phyloP scores from a whole-genome alignment of 2,329 filamentous ascomycete genomes.

The Fusarium floridanum region DNA sequence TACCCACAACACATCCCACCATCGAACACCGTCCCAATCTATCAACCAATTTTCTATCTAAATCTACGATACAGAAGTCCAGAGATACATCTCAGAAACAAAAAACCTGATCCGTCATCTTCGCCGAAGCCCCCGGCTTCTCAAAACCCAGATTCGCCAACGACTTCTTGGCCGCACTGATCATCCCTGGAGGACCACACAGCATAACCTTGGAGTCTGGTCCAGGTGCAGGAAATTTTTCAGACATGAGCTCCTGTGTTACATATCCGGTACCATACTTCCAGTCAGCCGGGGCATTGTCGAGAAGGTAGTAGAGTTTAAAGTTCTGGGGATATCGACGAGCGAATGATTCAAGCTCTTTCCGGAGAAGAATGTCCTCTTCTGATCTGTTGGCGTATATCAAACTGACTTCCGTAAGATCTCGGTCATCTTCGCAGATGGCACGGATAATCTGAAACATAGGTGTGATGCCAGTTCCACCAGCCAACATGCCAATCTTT shows the following conservation, averaged over 20 bases:
- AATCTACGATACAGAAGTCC: neutral
- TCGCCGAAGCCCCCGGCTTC: conserved; percentile 62
- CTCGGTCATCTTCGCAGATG: conserved; percentile 71
- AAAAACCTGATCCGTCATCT: conserved; percentile 69
- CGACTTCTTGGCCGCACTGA: conserved; percentile 67
- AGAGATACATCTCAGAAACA: conserved; percentile 56
- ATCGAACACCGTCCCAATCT: neutral
- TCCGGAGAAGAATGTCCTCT: conserved; percentile 69
- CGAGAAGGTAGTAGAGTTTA: conserved; percentile 67
- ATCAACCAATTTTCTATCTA: neutral
- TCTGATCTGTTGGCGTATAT: conserved; percentile 72
- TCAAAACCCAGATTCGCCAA: conserved; percentile 64
- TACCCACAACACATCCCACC: neutral
- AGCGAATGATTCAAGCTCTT: conserved; percentile 68
- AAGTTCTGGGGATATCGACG: conserved; percentile 65
- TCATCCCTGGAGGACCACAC: conserved; percentile 72
- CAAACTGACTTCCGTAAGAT: conserved; percentile 68
- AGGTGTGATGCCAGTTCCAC: conserved; percentile 54
- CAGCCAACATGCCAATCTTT: conserved; percentile 68
- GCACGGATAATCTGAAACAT: conserved; percentile 70
- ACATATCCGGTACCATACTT: conserved; percentile 63
- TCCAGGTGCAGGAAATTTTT: conserved; percentile 61
- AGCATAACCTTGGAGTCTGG: conserved; percentile 66
- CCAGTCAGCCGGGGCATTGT: conserved; percentile 62
- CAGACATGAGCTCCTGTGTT: conserved; percentile 62